Evolutionary conservation across 345 rosid genomes (phyloP), one percentile per base, ranked within the genome.

Genomic region (Boechera stricta): DNA sequence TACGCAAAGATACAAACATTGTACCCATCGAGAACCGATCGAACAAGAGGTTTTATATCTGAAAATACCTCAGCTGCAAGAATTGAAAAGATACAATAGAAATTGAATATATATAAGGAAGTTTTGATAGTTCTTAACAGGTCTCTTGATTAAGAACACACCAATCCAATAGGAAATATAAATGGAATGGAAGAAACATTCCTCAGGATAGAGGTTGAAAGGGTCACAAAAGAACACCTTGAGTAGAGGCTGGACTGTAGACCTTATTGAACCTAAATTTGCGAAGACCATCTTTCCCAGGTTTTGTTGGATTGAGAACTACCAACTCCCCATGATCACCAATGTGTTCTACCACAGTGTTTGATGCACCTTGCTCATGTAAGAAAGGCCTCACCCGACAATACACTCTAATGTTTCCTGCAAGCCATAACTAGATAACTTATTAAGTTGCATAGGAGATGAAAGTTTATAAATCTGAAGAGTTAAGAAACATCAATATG

Each of bases 1-100:
- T 95, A 95, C 5, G 99, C 99, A 83, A 95, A 92, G 65, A 95
- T 95, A 69, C 99, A 92, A 1, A 88, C 98, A 69, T 86, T 89
- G 71, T 86, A 92, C 24, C 99, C 99, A 84, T 95, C 98, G 8
- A 92, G 87, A 13, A 87, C 94, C 2, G 91, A 92, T 13, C 90
- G 86, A 39, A 92, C 64, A 79, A 92, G 87, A 0, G 97, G 94
- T 79, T 88, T 88, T 21, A 86, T 84, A 61, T 95, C 97, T 12
- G 88, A 75, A 82, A 84, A 92, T 54, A 95, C 96, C 60, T 89
- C 91, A 71, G 65, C 99, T 92, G 90, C 74, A 79, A 84, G 66
- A 49, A 72, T 78, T 57, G 42, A 49, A 62, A 71, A 69, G 32
- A 56, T 36, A 57, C 24, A 12, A 44, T 60, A 33, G 24, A 55